phyloP scores from a whole-genome alignment of 164 flowering plant genomes.

The Nymphaea thermarum region DNA sequence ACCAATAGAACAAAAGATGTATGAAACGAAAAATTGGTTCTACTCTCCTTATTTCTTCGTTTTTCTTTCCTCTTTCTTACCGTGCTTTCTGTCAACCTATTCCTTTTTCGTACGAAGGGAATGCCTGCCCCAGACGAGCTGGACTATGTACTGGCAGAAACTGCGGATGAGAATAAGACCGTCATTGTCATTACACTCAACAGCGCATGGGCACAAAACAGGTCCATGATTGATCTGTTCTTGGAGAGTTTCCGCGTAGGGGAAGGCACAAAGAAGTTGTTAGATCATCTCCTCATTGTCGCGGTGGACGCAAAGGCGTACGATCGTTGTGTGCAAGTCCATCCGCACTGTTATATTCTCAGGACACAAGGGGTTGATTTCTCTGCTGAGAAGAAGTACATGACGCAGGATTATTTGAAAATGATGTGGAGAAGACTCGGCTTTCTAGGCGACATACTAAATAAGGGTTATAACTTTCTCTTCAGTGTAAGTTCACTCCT shows the following conservation, averaged over 20 bases:
- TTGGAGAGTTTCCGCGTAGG: slow-evolving; percentile 31
- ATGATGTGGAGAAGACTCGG: slow-evolving; percentile 15
- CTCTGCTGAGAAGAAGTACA: slow-evolving; percentile 14
- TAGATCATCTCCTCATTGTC: slow-evolving; percentile 28
- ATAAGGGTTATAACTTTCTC: slow-evolving; percentile 27
- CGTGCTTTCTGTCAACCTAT: background rate
- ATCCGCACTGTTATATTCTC: slow-evolving; percentile 24
- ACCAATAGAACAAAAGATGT: background rate
- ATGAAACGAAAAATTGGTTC: background rate
- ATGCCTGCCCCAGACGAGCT: slow-evolving; percentile 3
- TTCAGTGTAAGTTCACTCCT: slow-evolving; percentile 19
- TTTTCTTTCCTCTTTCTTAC: background rate
- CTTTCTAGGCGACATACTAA: slow-evolving; percentile 11
- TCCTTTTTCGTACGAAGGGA: background rate
- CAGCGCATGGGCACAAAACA: slow-evolving; percentile 23
- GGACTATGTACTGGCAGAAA: slow-evolving; percentile 11
- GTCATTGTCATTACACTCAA: slow-evolving; percentile 28
- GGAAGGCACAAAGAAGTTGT: slow-evolving; percentile 15
- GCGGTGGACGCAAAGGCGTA: slow-evolving; percentile 19
- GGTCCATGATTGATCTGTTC: slow-evolving; percentile 29
- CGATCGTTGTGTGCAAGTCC: slow-evolving; percentile 17
- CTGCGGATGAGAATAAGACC: slow-evolving; percentile 19
- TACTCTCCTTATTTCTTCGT: background rate
- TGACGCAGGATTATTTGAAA: slow-evolving; percentile 12
- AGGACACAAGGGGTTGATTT: slow-evolving; percentile 10